Conservation (phyloP, 306 rosid species). For the Lagenaria siceraria region DNA sequence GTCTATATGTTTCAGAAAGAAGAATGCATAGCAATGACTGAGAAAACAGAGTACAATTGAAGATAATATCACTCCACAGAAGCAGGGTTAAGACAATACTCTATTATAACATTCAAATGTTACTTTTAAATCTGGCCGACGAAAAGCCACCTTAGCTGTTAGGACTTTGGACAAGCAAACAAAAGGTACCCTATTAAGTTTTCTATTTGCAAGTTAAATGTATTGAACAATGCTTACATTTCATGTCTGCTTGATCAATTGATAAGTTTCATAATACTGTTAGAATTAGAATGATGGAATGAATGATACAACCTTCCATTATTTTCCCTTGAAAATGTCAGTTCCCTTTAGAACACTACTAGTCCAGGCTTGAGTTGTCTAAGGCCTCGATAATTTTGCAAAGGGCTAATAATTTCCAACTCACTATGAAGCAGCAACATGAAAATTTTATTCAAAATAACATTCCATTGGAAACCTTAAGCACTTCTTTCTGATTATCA, state of each 20-base stretch:
- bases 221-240: not conserved
- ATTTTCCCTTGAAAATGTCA: not conserved
- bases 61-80: not conserved
- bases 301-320: not conserved
- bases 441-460: not conserved
- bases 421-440: not conserved
- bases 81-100: not conserved
- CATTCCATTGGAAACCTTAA: not conserved
- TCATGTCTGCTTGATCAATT: not conserved
- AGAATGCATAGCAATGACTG: not conserved
- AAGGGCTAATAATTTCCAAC: not conserved
- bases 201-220: slow-evolving; percentile 1
- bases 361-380: not conserved
- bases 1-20: not conserved
- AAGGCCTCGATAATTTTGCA: not conserved
- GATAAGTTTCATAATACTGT: not conserved
- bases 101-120: not conserved
- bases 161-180: not conserved
- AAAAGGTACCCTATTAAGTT: not conserved
- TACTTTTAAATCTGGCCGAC: not conserved
- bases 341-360: not conserved
- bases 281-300: slow-evolving; percentile 1
- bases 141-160: not conserved
- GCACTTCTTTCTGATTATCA: not conserved
- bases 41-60: not conserved